Conservation (phyloP, 2,329 filamentous ascomycete species). For the Nannizziopsis arthrosporioides region DNA sequence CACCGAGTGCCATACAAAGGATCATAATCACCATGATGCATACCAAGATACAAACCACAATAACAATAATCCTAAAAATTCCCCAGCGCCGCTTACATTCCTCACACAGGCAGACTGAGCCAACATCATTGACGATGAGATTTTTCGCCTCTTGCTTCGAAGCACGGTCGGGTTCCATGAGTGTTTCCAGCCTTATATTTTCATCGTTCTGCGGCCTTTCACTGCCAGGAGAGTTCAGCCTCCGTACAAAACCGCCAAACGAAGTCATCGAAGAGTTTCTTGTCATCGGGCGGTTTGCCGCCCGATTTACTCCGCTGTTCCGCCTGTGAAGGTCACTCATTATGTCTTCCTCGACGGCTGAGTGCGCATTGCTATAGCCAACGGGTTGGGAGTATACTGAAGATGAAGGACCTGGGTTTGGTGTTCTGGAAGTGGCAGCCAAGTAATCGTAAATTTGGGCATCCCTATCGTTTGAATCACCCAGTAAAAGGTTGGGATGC, state of each 20-base stretch:
- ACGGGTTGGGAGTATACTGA: slow-evolving; percentile 9
- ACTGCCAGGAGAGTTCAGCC: neutral
- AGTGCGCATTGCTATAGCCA: neutral
- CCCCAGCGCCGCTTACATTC: slow-evolving; percentile 2
- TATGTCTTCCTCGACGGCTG: neutral
- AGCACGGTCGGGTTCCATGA: neutral
- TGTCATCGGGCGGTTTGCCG: neutral
- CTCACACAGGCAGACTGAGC: neutral
- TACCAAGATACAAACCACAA: slow-evolving; percentile 2
- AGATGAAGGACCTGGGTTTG: neutral
- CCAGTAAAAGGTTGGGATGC: no score
- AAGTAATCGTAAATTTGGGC: no score
- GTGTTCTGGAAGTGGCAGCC: neutral
- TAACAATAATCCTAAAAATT: neutral
- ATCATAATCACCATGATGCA: neutral
- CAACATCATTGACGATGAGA: neutral
- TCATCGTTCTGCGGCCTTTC: neutral
- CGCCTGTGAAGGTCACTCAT: neutral
- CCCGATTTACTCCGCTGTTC: neutral
- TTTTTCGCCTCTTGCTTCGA: neutral
- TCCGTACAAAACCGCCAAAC: slow-evolving; percentile 3
- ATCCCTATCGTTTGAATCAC: no score
- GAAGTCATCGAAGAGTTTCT: slow-evolving; percentile 6
- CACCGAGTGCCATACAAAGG: neutral
- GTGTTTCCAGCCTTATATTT: neutral